Percentiles rank a stretch among this genome's conserved stretches.
Conservation (phyloP, 768 basidiomycete species). For the Mycena epipterygia region DNA sequence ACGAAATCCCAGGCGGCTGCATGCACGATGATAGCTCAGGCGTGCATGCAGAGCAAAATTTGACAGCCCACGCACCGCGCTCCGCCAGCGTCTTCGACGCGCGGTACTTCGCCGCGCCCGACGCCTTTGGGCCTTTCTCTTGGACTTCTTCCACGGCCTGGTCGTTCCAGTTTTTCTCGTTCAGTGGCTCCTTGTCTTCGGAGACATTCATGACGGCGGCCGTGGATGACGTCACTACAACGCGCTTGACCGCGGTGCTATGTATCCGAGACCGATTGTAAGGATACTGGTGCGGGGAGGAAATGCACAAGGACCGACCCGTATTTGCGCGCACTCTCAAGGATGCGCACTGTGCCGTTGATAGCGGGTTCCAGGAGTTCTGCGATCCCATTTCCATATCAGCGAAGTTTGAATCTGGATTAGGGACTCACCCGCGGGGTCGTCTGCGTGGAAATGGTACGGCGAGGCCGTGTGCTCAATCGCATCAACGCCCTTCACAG, state of each 20-base stretch:
- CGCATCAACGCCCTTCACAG: slow-evolving; percentile 80
- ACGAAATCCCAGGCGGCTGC: slow-evolving; percentile 60
- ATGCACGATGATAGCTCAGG: background rate
- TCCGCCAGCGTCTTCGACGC: slow-evolving; percentile 75
- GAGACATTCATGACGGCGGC: slow-evolving; percentile 57
- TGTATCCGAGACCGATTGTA: background rate
- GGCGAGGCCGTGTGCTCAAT: slow-evolving; percentile 81
- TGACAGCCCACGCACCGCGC: slow-evolving; percentile 48
- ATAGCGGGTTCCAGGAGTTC: slow-evolving; percentile 54
- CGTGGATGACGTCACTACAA: slow-evolving; percentile 73
- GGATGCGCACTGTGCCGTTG: slow-evolving; percentile 56
- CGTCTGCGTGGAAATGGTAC: slow-evolving; percentile 59
- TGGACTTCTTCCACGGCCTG: slow-evolving; percentile 60
- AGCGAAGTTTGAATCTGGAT: background rate
- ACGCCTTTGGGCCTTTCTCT: slow-evolving; percentile 62
- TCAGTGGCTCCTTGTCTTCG: slow-evolving; percentile 46
- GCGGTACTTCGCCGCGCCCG: slow-evolving; percentile 59
- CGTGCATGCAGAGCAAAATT: background rate
- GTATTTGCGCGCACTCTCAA: slow-evolving; percentile 52
- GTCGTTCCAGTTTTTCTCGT: slow-evolving; percentile 73
- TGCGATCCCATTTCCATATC: background rate
- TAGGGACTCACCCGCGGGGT: slow-evolving; percentile 49
- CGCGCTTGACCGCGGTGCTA: slow-evolving; percentile 61
- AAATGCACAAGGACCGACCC: background rate
- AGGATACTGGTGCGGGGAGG: background rate